Evolutionary conservation across 192 early-diverging fungal genomes (phyloP), one percentile per base, ranked within the genome.

Genomic region (Rhizophagus sp.): DNA sequence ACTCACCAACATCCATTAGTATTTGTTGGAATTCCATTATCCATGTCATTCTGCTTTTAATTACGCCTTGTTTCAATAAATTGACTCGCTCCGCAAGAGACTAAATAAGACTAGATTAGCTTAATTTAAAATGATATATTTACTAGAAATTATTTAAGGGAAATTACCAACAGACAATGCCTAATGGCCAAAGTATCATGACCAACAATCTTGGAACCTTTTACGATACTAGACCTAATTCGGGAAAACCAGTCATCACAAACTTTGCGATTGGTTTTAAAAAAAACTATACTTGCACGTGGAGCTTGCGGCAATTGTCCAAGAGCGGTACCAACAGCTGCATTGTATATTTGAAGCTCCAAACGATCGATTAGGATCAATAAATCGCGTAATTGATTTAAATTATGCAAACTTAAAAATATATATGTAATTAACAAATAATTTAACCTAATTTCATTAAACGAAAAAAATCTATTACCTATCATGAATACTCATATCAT

Each of bases 211-310:
- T 79, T 89, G 7, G 86, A 87, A 50, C 86, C 90, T 34, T 79
- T 78, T 30, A 95, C 80, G 27, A 94, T 65, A 27, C 80, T 79
- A 24, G 83, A 77, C 63, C 94, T 81, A 10, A 94, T 86, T 5
- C 93, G 82, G 4, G 82, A 52, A 57, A 96, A 95, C 90, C 94
- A 96, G 44, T 96, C 95, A 33, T 94, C 88, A 76, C 93, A 95
- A 15, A 91, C 87, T 52, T 87, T 88, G 15, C 87, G 85, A 81
- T 96, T 96, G 9, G 91, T 85, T 69, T 87, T 75, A 57, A 96
- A 95, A 81, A 96, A 96, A 0, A 88, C 33, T 41, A 92, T 88
- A 39, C 89, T 91, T 1, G 89, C 77, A 63, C 89, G 88, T 6
- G 95, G 89, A 9, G 91, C 86, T n/a, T 85, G 76, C 4, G 94